A percentile compares a stretch with the other conserved stretches of the same genome.
These are phyloP conservation scores for Ammopiptanthus mongolicus DNA, from an alignment of 306 rosid species.

Conservation along the genomic window DNA sequence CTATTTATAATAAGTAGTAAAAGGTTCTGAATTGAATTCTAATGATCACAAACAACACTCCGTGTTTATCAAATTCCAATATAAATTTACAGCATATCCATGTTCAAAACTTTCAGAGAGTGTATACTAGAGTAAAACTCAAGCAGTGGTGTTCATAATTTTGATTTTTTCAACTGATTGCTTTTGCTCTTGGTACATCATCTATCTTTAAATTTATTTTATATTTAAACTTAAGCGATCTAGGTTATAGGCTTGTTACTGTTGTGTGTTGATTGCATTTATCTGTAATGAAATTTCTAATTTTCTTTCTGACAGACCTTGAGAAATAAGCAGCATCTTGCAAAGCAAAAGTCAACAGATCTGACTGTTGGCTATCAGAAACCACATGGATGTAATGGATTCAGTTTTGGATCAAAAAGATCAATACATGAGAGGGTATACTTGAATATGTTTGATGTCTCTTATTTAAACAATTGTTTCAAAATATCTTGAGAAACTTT, in stretches of 20 bases:
- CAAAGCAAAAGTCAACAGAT: slow-evolving; percentile 22
- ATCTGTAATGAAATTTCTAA: not conserved
- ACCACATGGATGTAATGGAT: slow-evolving; percentile 21
- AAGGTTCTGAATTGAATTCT: not conserved
- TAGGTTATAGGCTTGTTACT: not conserved
- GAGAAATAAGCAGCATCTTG: slow-evolving; percentile 29
- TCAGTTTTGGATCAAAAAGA: slow-evolving; percentile 26
- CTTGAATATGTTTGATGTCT: slow-evolving; percentile 14
- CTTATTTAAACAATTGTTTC: not conserved
- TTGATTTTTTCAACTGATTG: not conserved
- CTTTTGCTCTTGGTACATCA: not conserved
- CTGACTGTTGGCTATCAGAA: slow-evolving; percentile 30
- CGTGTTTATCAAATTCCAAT: not conserved
- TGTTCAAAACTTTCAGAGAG: not conserved
- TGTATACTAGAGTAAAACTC: not conserved
- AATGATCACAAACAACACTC: not conserved
- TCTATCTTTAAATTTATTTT: not conserved
- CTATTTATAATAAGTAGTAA: not conserved
- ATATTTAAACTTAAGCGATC: not conserved
- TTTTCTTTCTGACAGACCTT: slow-evolving; percentile 30
- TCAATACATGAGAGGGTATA: slow-evolving; percentile 39
- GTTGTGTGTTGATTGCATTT: not conserved
- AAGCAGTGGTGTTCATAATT: not conserved
- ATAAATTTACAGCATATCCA: not conserved
- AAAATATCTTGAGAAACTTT: not conserved